Evolutionary conservation across 2,329 filamentous ascomycete genomes (phyloP), one percentile per base, ranked within the genome.

Genomic region (Stagonosporopsis chrysanthemi): DNA sequence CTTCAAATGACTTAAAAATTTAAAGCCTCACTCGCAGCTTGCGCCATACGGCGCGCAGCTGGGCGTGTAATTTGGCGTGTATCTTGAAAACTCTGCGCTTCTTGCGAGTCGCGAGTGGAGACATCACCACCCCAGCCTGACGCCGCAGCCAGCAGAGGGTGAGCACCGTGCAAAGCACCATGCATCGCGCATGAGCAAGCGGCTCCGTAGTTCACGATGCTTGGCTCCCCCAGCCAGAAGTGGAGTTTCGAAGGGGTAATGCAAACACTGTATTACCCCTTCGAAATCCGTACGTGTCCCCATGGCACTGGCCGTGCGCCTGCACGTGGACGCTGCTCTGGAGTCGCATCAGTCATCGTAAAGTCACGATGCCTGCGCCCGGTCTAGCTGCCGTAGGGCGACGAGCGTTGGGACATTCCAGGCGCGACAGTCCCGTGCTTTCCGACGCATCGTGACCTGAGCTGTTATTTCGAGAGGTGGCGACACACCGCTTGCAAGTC

Each of bases 401-500:
- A 17, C 22, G 35, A 28, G 7, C 15, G 24, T 31, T 33, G 46
- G 41, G 36, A 33, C 46, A 49, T 41, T 49, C 46, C 46, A 49
- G 46, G 6, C 45, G 45, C 45, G 14, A 2, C 23, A 6, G 23
- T n/a, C 46, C 46, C 36, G 46, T 47, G 43, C n/a, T 29, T 24
- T 24, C 51, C 36, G 46, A 29, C 19, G n/a, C 38, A 47, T 54
- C 51, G 49, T 57, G 49, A 57, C 43, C 53, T 43, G 48, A 48
- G 43, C 31, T 4, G 35, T 52, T 48, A 52, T 44, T 52, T 48
- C 26, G 23, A 45, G 38, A 22, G 15, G 58, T 60, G 57, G 53
- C 58, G 38, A 65, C 62, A 65, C 67, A 69, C 69, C 67, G 68
- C 68, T 62, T 54, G 35, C 57, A 58, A 47, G 64, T 72, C 69